phyloP scores from a whole-genome alignment of 176 grass and related monocot genomes.

The Cenchrus fungigraminus region DNA sequence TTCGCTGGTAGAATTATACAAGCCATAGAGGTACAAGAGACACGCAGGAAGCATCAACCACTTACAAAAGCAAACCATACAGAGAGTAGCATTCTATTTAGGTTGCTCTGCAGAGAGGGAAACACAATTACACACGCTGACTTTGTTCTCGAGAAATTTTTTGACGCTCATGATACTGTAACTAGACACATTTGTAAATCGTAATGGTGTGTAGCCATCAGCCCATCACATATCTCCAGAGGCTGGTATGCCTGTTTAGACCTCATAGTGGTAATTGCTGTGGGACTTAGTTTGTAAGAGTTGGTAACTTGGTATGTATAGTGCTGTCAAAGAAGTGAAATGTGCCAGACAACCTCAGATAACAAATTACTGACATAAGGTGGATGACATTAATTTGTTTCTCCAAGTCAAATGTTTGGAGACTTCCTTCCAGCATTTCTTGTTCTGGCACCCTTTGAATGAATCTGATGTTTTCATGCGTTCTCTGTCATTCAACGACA shows the following conservation, averaged over 20 bases:
- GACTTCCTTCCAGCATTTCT: background rate
- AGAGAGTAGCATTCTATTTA: background rate
- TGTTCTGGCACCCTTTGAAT: background rate
- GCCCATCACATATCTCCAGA: background rate
- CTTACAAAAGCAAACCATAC: background rate
- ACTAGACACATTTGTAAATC: background rate
- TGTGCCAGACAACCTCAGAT: background rate
- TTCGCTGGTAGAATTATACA: background rate
- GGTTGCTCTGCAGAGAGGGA: background rate
- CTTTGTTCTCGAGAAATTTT: no score
- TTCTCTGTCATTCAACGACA: conserved; percentile 7
- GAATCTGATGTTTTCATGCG: background rate
- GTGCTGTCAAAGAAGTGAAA: background rate
- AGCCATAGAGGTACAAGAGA: background rate
- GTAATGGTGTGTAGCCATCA: no score
- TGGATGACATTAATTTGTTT: background rate
- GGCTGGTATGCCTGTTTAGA: background rate
- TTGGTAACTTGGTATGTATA: background rate
- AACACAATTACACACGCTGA: no score
- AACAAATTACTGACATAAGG: background rate
- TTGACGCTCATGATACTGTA: background rate
- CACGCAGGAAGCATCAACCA: background rate
- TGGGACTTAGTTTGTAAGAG: background rate
- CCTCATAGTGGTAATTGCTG: background rate
- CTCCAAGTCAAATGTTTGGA: background rate